Conservation (phyloP, 805 yeast species). For the Candida sanyiensis region DNA sequence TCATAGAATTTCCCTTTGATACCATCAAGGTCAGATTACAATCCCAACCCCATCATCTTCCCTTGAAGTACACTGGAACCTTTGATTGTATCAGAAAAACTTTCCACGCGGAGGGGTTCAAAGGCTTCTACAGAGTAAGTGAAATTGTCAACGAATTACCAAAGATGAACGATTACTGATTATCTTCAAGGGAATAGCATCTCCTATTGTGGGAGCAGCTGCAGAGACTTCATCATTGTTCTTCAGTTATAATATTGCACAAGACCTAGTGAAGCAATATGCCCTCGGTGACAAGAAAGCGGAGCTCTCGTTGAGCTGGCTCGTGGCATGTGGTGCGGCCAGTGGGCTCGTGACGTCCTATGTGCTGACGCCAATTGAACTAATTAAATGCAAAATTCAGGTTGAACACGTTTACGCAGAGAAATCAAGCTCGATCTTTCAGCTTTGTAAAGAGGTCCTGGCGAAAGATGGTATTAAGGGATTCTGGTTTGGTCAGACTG, state of each 20-base stretch:
- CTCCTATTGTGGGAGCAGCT: conserved; percentile 89
- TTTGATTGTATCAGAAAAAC: conserved; percentile 60
- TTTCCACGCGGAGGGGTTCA: conserved; percentile 59
- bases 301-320: conserved; percentile 35
- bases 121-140: conserved; percentile 63
- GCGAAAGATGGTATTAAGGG: conserved; percentile 57
- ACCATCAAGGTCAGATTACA: conserved; percentile 86
- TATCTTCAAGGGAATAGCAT: conserved; percentile 48
- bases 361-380: conserved; percentile 86
- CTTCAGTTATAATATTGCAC: conserved; percentile 51
- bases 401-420: conserved; percentile 41
- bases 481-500: conserved; percentile 81
- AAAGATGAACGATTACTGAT: neutral
- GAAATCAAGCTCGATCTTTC: conserved; percentile 28
- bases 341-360: conserved; percentile 81
- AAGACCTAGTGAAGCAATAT: conserved; percentile 29
- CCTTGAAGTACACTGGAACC: conserved; percentile 51
- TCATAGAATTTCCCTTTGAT: conserved; percentile 88
- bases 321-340: conserved; percentile 67
- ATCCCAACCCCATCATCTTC: conserved; percentile 54
- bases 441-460: conserved; percentile 39
- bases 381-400: conserved; percentile 83
- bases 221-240: conserved; percentile 81
- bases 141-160: neutral
- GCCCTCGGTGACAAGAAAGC: conserved; percentile 12